Conservation (phyloP, 192 early-diverging fungal genomes). For the Coemansia sp. region DNA sequence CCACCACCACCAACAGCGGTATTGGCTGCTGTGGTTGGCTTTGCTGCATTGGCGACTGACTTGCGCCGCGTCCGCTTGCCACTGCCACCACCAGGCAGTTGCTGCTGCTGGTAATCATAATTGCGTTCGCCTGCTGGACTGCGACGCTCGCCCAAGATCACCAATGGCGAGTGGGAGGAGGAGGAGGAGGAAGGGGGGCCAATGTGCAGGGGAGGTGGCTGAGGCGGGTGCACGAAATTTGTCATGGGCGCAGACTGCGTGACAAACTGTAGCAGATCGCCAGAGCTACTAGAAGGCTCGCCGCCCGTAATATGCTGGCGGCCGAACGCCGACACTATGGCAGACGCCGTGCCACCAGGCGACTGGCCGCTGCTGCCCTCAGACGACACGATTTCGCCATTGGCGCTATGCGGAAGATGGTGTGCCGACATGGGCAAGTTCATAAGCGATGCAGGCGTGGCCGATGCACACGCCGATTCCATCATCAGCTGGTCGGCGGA, state of each 20-base stretch:
- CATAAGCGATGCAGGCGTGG: constrained; percentile 51
- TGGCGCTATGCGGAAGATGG: constrained; percentile 41
- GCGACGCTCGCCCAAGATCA: neutral
- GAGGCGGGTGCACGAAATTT: constrained; percentile 42
- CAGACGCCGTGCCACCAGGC: neutral
- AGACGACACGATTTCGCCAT: constrained; percentile 22
- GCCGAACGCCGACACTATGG: neutral
- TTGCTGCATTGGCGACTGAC: constrained; percentile 5
- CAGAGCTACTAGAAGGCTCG: neutral
- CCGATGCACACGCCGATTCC: neutral
- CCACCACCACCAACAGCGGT: neutral
- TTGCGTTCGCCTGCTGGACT: neutral
- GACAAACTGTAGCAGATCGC: constrained; percentile 12
- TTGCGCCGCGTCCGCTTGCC: constrained; percentile 10
- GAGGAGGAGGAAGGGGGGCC: no score
- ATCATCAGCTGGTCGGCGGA: no score
- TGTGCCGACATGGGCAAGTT: constrained; percentile 54
- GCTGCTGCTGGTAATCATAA: neutral
- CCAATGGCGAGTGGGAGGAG: constrained; percentile 1
- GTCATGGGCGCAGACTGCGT: constrained; percentile 47
- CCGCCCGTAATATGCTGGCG: neutral
- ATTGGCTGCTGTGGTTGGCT: neutral
- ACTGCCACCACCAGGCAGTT: neutral
- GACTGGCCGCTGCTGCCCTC: neutral
- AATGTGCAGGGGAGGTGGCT: constrained; percentile 45